Percentiles rank a stretch among this genome's conserved stretches.
Conservation (phyloP, 139 green algal genomes). For the Chlamydomonas incerta region DNA sequence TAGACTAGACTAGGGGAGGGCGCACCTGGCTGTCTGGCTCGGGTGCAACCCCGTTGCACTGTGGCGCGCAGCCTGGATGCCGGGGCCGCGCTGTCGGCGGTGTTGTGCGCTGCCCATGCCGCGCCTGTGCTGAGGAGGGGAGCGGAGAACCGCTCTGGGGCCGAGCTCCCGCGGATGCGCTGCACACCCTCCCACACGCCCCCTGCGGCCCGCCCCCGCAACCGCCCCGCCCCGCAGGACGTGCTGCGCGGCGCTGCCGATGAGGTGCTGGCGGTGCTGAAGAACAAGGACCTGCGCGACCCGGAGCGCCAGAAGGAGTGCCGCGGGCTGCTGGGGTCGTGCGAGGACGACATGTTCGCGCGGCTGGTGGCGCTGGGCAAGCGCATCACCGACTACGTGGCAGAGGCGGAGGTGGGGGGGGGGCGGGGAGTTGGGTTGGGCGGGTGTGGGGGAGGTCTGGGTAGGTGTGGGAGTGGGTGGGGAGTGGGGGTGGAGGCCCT, state of each 20-base stretch:
- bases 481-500: background rate
- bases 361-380: slow-evolving; percentile 89
- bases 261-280: slow-evolving; percentile 94
- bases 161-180: too few species aligned
- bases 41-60: too few species aligned
- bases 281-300: slow-evolving; percentile 76
- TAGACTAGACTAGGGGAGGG: too few species aligned
- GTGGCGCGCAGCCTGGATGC: too few species aligned
- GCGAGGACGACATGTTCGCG: slow-evolving; percentile 83
- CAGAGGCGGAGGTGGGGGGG: slow-evolving; percentile 60
- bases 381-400: slow-evolving; percentile 91
- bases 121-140: too few species aligned
- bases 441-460: slow-evolving; percentile 35
- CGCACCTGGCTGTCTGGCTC: too few species aligned
- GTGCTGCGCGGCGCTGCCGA: slow-evolving; percentile 95
- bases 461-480: background rate
- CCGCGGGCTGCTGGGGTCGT: slow-evolving; percentile 42
- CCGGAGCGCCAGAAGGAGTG: slow-evolving; percentile 55
- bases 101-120: too few species aligned
- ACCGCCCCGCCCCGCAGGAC: slow-evolving; percentile 64
- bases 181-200: background rate
- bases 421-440: slow-evolving; percentile 59
- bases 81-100: too few species aligned
- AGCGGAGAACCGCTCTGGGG: background rate
- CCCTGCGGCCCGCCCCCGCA: too few species aligned